These are phyloP conservation scores for Aleurites moluccanus DNA, from an alignment of 441 rosid species.

Conservation along the genomic window DNA sequence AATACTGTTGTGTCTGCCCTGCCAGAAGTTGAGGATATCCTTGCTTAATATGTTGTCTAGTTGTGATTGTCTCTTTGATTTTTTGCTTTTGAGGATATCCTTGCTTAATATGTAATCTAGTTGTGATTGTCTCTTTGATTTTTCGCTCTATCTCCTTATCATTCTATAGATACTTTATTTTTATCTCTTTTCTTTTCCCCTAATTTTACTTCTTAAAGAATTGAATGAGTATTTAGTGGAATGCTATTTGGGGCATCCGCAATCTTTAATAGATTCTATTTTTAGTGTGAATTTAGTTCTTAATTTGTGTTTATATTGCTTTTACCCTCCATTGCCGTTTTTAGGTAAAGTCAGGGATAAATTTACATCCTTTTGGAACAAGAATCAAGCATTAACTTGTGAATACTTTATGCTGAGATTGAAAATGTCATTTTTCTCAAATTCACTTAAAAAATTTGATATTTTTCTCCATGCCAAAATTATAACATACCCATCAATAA, in stretches of 20 bases:
- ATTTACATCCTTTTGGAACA: slow-evolving; percentile 99
- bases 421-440: no score
- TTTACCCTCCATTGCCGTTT: slow-evolving; percentile 31
- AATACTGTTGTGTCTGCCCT: no score
- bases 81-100: no score
- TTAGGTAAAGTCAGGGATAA: slow-evolving; percentile 99
- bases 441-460: no score
- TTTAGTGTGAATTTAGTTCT: slow-evolving; percentile 18
- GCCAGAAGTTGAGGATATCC: no score
- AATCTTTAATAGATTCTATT: slow-evolving; percentile 6
- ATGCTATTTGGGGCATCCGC: slow-evolving; percentile 3
- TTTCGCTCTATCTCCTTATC: no score
- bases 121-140: no score
- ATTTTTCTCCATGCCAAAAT: background rate
- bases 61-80: no score
- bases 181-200: background rate
- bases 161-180: background rate
- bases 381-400: slow-evolving; percentile 86
- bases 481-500: background rate
- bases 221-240: background rate
- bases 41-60: no score
- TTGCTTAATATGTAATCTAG: no score
- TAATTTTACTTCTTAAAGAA: background rate
- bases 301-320: slow-evolving; percentile 29
- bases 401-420: no score